A percentile compares a stretch with the other conserved stretches of the same genome.
These are phyloP conservation scores for Fraxinus nigra DNA, from an alignment of 305 asterid genomes.

Conservation along the genomic window DNA sequence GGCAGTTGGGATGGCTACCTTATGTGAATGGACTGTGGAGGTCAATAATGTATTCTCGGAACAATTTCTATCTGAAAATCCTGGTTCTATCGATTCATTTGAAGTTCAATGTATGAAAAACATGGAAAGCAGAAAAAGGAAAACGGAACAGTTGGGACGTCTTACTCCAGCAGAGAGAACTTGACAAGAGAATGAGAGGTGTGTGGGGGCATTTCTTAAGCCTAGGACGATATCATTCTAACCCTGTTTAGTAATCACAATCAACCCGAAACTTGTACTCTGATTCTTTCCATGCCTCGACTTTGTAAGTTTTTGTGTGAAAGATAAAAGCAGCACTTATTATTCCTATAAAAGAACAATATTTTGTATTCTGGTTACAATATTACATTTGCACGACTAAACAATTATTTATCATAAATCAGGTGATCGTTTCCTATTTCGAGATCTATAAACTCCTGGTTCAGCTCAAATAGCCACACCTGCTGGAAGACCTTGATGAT, in stretches of 20 bases:
- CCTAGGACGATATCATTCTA: not conserved
- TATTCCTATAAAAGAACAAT: not conserved
- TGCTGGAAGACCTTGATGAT: constrained; percentile 49
- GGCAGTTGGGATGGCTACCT: constrained; percentile 34
- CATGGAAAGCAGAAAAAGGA: constrained; percentile 38
- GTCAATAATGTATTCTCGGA: constrained; percentile 77
- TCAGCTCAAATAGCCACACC: constrained; percentile 41
- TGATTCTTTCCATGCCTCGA: not conserved
- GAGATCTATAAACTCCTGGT: constrained; percentile 16
- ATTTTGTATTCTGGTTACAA: not conserved
- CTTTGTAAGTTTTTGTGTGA: not conserved
- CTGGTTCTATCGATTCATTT: constrained; percentile 55
- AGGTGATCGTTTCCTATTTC: not conserved
- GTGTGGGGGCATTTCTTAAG: not conserved
- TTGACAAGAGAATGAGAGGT: not conserved
- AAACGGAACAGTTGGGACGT: constrained; percentile 9
- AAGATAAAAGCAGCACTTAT: not conserved
- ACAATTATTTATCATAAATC: not conserved
- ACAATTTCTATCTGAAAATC: constrained; percentile 84
- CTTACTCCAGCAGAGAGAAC: not conserved
- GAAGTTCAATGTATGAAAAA: constrained; percentile 46
- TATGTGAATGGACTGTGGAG: constrained; percentile 39
- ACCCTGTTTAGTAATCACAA: not conserved
- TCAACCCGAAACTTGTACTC: not conserved
- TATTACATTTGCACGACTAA: not conserved